phyloP scores from a whole-genome alignment of 2,329 filamentous ascomycete genomes.

The Pestalotiopsis sp. region DNA sequence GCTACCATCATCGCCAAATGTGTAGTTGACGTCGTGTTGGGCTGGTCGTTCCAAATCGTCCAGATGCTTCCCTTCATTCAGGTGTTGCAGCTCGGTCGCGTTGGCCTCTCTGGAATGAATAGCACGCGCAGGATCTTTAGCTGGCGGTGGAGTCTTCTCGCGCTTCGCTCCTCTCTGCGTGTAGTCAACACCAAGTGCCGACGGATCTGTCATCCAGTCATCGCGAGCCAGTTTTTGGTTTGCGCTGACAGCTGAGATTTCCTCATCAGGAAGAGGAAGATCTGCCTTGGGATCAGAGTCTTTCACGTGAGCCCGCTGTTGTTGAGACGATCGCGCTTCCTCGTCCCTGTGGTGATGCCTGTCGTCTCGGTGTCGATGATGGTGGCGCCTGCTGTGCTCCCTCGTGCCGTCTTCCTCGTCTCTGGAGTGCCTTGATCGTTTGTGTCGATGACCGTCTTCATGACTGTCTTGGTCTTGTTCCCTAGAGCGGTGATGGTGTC shows the following conservation, averaged over 20 bases:
- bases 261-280: constrained; percentile 54
- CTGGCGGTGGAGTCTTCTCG: constrained; percentile 52
- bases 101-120: constrained; percentile 86
- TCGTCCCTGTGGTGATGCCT: constrained; percentile 22
- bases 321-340: neutral
- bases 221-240: constrained; percentile 65
- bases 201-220: constrained; percentile 92
- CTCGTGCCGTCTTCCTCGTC: constrained; percentile 54
- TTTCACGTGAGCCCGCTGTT: constrained; percentile 42
- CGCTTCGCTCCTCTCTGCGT: constrained; percentile 64
- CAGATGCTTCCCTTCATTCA: constrained; percentile 59
- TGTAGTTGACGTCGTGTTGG: constrained; percentile 73
- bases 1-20: constrained; percentile 85
- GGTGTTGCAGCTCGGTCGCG: constrained; percentile 60
- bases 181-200: constrained; percentile 82
- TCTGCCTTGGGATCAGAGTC: constrained; percentile 52
- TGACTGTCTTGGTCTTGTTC: constrained; percentile 45
- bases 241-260: constrained; percentile 37
- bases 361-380: constrained; percentile 36
- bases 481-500: constrained; percentile 39
- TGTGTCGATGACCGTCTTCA: constrained; percentile 62
- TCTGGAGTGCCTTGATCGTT: constrained; percentile 62
- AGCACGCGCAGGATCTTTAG: constrained; percentile 67
- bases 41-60: constrained; percentile 57
- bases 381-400: constrained; percentile 41